phyloP scores from a whole-genome alignment of 2,329 filamentous ascomycete species.

The Cercospora citrullina region DNA sequence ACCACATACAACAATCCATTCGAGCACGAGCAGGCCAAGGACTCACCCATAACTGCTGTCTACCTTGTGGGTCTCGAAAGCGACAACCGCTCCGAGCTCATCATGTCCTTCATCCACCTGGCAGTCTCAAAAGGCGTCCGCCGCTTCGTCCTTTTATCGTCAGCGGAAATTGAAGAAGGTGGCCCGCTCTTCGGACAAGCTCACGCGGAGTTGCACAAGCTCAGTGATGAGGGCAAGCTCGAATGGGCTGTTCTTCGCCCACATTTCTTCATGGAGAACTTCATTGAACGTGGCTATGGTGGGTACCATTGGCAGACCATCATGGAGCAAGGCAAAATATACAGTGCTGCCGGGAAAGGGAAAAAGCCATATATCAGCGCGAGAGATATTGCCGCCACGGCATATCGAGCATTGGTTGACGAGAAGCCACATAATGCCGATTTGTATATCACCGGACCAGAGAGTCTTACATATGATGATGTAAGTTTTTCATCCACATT shows the following conservation, averaged over 20 bases:
- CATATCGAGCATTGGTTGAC: conserved; percentile 45
- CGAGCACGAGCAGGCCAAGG: background rate
- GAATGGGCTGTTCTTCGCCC: conserved; percentile 46
- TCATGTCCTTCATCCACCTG: conserved; percentile 48
- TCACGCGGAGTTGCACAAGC: conserved; percentile 15
- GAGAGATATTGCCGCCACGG: conserved; percentile 51
- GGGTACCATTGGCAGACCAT: conserved; percentile 39
- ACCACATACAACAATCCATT: background rate
- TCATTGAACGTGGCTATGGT: conserved; percentile 35
- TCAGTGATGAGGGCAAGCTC: conserved; percentile 34
- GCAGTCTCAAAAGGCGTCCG: conserved; percentile 40
- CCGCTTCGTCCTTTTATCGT: conserved; percentile 49
- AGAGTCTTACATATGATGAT: conserved; percentile 39
- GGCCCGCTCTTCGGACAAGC: conserved; percentile 15
- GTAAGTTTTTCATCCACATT: background rate
- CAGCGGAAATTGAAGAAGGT: conserved; percentile 19
- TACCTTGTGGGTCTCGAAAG: background rate
- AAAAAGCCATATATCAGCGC: conserved; percentile 50
- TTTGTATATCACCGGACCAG: conserved; percentile 39
- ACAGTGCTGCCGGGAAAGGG: conserved; percentile 48
- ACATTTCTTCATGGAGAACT: conserved; percentile 57
- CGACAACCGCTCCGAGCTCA: conserved; percentile 22
- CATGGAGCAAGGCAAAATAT: conserved; percentile 44
- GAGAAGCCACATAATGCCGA: conserved; percentile 46
- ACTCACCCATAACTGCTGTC: background rate